These are phyloP conservation scores for Trichoderma koningii DNA, from an alignment of 2,329 filamentous ascomycete species.

Conservation along the genomic window DNA sequence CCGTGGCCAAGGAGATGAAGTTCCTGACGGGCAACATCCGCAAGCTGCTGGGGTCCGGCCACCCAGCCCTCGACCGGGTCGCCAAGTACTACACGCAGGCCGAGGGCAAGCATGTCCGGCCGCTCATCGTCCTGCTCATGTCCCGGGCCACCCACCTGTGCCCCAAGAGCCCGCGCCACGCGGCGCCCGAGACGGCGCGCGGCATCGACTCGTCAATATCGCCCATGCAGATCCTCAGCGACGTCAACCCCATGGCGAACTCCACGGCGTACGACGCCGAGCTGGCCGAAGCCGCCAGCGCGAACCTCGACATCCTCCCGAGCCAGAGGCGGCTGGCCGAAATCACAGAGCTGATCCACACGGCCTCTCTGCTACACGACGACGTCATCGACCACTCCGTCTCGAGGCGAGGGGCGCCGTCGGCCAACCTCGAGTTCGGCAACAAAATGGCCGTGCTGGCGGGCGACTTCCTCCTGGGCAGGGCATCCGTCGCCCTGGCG, in stretches of 20 bases:
- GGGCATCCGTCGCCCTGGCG: constrained; percentile 90
- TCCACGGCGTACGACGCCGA: constrained; percentile 47
- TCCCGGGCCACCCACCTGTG: constrained; percentile 84
- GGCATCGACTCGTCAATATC: constrained; percentile 59
- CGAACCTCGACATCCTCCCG: constrained; percentile 75
- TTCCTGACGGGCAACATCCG: constrained; percentile 92
- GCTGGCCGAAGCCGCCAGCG: constrained; percentile 43
- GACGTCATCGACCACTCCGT: constrained; percentile 95
- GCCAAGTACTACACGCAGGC: constrained; percentile 98
- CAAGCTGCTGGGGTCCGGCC: constrained; percentile 88
- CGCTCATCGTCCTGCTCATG: constrained; percentile 94
- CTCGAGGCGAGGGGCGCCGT: constrained; percentile 78
- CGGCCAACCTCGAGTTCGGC: constrained; percentile 91
- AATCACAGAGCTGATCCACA: constrained; percentile 97
- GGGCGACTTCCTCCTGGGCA: constrained; percentile 91
- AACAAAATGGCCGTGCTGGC: constrained; percentile 99
- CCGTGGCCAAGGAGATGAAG: constrained; percentile 95
- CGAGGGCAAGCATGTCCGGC: constrained; percentile 95
- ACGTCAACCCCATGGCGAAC: constrained; percentile 72
- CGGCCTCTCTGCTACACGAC: constrained; percentile 93
- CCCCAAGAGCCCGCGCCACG: constrained; percentile 55
- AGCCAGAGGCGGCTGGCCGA: constrained; percentile 90
- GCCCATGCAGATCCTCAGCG: constrained; percentile 64
- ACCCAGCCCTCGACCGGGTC: constrained; percentile 90
- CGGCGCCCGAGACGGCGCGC: constrained; percentile 46